These are phyloP conservation scores for Aspergillus hiratsukae DNA, from an alignment of 2,329 filamentous ascomycete genomes.

Conservation along the genomic window DNA sequence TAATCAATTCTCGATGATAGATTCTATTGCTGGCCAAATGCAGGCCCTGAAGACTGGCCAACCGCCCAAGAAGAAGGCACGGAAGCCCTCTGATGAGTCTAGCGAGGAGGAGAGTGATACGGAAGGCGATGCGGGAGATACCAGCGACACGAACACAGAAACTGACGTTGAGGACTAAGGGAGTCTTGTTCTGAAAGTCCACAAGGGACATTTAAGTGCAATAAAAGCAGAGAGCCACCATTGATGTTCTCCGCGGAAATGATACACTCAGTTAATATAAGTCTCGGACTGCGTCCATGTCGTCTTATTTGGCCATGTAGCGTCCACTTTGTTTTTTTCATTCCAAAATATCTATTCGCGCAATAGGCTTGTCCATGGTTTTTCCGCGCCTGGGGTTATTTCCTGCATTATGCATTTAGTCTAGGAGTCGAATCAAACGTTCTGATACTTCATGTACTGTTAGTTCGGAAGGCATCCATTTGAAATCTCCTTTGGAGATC, in stretches of 20 bases:
- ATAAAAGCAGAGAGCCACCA: constrained; percentile 3
- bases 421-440: constrained; percentile 11
- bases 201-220: neutral
- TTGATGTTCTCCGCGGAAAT: neutral
- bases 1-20: constrained; percentile 43
- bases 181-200: neutral
- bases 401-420: constrained; percentile 11
- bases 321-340: neutral
- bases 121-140: constrained; percentile 58
- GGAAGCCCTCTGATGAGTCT: constrained; percentile 52
- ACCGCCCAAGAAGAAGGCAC: constrained; percentile 55
- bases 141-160: constrained; percentile 61
- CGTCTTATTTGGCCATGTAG: neutral
- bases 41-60: constrained; percentile 71
- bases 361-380: neutral
- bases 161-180: constrained; percentile 69
- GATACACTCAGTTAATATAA: neutral
- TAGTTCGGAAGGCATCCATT: neutral
- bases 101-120: constrained; percentile 60
- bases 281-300: neutral
- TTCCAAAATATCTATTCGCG: neutral
- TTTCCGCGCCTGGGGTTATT: neutral
- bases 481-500: neutral
- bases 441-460: constrained; percentile 6
- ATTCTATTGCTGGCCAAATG: constrained; percentile 89